Evolutionary conservation across 257 asterid species (phyloP), one percentile per base, ranked within the genome.

Genomic region (Fraxinus anomala): DNA sequence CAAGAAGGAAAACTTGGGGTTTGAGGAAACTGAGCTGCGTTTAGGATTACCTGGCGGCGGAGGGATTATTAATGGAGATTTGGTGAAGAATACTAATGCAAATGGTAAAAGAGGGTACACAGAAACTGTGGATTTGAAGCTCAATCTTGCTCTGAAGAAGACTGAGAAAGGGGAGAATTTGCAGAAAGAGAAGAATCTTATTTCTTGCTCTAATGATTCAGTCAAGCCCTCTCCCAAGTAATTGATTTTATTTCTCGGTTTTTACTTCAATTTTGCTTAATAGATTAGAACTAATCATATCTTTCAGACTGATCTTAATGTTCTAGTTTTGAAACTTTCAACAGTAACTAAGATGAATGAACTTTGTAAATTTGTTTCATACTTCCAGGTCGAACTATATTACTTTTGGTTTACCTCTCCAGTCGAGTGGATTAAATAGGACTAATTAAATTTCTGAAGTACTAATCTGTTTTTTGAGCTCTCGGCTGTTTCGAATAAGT

Each of bases 141-240:
- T 82, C 39, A 79, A 79, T 17, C 47, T 82, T 37, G 42, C 74
- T 21, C 30, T 80, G 10, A 49, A 65, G 34, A 77, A 80, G 28
- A 37, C 75, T 21, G 56, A 37, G 10, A 63, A 56, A 34, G 70
- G 21, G 54, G 34, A 61, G 40, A 63, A 75, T 26, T 63, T 75
- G 54, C 30, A 36, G 31, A 63, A 49, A 71, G 78, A 65, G 66
- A 76, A 80, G 78, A 47, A 11, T 47, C 12, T 26, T 33, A 42
- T 39, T 67, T 26, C 72, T 23, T 14, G 44, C 72, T 9, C 63
- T 40, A 75, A 74, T 56, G 78, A 72, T 79, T 34, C 71, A 11
- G 21, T 37, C 36, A 83, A 83, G 77, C 82, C 84, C 24, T 84
- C 80, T 11, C 72, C 87, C 37, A 83, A 83, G 87, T 83, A 69